Conservation (phyloP, 1,284 basidiomycete species). For the Inonotus obliquus region DNA sequence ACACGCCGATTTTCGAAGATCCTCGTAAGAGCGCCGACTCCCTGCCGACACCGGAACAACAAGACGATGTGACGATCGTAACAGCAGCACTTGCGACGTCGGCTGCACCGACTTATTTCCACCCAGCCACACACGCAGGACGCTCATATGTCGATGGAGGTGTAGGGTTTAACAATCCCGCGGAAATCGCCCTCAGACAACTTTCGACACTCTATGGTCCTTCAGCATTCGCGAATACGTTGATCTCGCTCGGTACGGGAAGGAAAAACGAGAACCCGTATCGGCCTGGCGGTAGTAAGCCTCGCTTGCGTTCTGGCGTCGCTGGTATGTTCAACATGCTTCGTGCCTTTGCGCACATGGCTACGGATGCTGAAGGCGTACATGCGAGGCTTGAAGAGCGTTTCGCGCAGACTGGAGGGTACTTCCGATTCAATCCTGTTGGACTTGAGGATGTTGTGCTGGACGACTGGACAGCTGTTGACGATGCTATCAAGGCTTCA, state of each 20-base stretch:
- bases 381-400: constrained; percentile 14
- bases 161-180: constrained; percentile 16
- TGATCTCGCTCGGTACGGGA: constrained; percentile 15
- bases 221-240: constrained; percentile 6
- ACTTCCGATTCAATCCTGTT: constrained; percentile 16
- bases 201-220: constrained; percentile 13
- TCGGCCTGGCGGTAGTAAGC: not conserved
- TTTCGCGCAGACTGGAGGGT: constrained; percentile 10
- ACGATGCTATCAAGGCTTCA: constrained; percentile 7
- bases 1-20: constrained; percentile 5
- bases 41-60: not conserved
- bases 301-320: constrained; percentile 2
- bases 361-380: constrained; percentile 14
- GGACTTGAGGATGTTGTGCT: constrained; percentile 15
- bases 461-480: constrained; percentile 15
- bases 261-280: constrained; percentile 11
- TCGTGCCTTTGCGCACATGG: constrained; percentile 14
- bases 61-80: constrained; percentile 9
- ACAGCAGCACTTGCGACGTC: constrained; percentile 16
- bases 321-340: constrained; percentile 14
- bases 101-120: constrained; percentile 16
- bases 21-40: not conserved
- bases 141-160: constrained; percentile 16
- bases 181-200: constrained; percentile 13
- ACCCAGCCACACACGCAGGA: constrained; percentile 6